phyloP scores from a whole-genome alignment of 202 grass and related monocot species.

The Schoenoplectus tabernaemontani region DNA sequence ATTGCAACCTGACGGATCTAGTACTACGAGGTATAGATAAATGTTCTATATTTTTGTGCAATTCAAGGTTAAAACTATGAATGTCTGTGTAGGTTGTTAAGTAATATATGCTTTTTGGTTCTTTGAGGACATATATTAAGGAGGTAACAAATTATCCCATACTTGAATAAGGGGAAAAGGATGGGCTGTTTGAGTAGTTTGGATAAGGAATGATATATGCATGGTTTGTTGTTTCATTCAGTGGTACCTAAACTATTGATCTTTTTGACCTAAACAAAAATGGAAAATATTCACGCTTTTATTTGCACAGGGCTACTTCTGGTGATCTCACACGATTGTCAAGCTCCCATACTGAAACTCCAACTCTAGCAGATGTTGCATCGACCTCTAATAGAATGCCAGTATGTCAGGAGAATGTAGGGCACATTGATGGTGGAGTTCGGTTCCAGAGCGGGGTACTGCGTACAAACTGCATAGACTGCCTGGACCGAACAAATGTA shows the following conservation, averaged over 20 bases:
- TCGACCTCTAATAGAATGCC: neutral
- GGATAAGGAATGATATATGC: neutral
- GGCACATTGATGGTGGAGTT: slow-evolving; percentile 30
- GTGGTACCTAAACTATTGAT: neutral
- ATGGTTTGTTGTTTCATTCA: neutral
- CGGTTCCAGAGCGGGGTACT: slow-evolving; percentile 83
- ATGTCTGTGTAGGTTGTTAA: neutral
- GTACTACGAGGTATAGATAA: slow-evolving; percentile 59
- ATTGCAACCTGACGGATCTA: slow-evolving; percentile 53
- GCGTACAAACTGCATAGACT: slow-evolving; percentile 97
- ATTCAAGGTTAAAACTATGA: neutral
- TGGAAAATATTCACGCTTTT: slow-evolving; percentile 24
- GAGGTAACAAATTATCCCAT: neutral
- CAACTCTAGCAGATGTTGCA: slow-evolving; percentile 23
- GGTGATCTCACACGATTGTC: slow-evolving; percentile 67
- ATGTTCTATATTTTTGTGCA: slow-evolving; percentile 14
- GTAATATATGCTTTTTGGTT: neutral
- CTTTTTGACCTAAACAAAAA: slow-evolving; percentile 1
- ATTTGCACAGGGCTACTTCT: slow-evolving; percentile 55
- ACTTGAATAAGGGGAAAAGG: neutral
- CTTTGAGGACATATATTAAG: neutral
- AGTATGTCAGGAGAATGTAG: slow-evolving; percentile 8
- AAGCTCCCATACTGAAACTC: slow-evolving; percentile 38
- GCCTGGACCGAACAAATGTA: slow-evolving; percentile 92
- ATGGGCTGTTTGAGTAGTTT: too few relatives aligned